Evolutionary conservation across 352 stramenopile genomes (phyloP).

Genomic region (Thalassiosira ordinaria): DNA sequence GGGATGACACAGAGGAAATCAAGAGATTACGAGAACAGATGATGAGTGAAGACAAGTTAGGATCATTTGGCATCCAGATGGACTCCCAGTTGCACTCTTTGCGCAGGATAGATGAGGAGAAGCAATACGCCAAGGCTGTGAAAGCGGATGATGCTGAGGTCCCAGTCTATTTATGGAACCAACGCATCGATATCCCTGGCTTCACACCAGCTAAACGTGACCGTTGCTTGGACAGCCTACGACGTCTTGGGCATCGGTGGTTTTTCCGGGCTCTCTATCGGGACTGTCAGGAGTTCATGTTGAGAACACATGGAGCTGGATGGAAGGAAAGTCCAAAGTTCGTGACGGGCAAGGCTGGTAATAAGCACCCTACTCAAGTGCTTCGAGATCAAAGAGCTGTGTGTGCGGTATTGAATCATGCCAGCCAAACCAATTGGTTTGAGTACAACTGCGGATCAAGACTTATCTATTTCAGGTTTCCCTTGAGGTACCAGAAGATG

Average conservation of each 20-base stretch:
- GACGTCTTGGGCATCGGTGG: not conserved
- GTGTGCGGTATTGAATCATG: conserved; percentile 14
- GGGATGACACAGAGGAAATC: not conserved
- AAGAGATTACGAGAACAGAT: not conserved
- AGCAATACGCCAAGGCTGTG: conserved; percentile 19
- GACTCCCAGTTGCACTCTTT: conserved; percentile 6
- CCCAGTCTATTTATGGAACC: conserved; percentile 40
- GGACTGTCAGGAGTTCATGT: not conserved
- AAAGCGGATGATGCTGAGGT: conserved; percentile 46
- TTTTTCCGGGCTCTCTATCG: not conserved
- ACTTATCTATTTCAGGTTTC: conserved; percentile 39
- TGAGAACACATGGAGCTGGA: not conserved
- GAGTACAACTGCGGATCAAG: conserved; percentile 29
- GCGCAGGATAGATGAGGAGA: not conserved
- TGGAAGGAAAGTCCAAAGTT: not conserved
- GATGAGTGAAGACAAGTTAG: not conserved
- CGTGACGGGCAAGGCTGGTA: not conserved
- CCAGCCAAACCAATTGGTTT: conserved; percentile 30
- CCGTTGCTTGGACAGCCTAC: not conserved
- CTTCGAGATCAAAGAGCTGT: conserved; percentile 5
- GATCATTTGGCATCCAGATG: conserved; percentile 4
- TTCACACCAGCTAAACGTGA: conserved; percentile 11
- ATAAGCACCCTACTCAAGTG: not conserved
- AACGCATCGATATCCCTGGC: conserved; percentile 17
- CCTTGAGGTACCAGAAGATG: conserved; percentile 25